Conservation (phyloP, 2,329 filamentous ascomycete species). For the Cercospora sojina region DNA sequence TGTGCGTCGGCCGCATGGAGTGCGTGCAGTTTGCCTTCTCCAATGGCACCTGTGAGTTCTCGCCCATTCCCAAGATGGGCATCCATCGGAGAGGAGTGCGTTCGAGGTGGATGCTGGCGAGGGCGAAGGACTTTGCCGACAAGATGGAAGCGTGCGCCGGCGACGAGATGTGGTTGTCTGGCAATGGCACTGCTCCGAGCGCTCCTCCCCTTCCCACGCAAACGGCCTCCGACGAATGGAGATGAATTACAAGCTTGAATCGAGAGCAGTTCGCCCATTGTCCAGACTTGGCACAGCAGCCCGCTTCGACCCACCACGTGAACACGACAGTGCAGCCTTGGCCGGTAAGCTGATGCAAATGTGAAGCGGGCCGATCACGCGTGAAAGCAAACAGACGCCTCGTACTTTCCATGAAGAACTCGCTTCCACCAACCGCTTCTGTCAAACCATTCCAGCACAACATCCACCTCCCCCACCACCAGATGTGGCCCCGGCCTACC, state of each 20-base stretch:
- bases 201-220: neutral
- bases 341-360: neutral
- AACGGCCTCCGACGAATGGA: neutral
- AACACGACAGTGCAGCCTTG: no score
- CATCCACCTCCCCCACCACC: no score
- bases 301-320: no score
- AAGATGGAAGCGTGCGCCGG: slow-evolving; percentile 14
- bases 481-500: no score
- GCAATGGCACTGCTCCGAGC: neutral
- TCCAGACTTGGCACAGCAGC: no score
- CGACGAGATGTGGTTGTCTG: slow-evolving; percentile 13
- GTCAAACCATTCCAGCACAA: no score
- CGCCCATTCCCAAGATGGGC: slow-evolving; percentile 19
- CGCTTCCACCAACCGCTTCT: neutral
- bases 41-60: slow-evolving; percentile 20
- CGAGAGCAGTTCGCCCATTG: no score
- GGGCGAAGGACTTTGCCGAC: slow-evolving; percentile 17
- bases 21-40: slow-evolving; percentile 24
- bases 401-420: neutral
- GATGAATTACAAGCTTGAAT: neutral
- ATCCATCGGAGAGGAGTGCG: slow-evolving; percentile 13
- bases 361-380: neutral
- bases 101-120: slow-evolving; percentile 23
- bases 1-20: slow-evolving; percentile 15
- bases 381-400: neutral